These are phyloP conservation scores for Lolium perenne DNA, from an alignment of 176 grass and related monocot genomes.

Conservation along the genomic window DNA sequence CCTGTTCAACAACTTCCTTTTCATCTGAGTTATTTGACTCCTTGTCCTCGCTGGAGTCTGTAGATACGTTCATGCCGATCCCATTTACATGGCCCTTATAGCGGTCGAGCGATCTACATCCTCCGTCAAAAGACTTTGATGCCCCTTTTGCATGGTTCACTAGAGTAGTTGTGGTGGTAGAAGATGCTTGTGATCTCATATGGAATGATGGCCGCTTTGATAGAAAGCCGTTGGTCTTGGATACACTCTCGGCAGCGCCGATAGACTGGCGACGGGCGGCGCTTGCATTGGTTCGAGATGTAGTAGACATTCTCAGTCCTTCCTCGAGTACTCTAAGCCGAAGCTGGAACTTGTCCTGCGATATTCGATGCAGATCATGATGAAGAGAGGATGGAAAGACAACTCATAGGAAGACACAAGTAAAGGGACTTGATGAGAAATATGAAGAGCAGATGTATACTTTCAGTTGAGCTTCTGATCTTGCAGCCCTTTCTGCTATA, in stretches of 20 bases:
- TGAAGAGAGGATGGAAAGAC: slow-evolving; percentile 18
- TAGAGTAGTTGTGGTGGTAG: slow-evolving; percentile 68
- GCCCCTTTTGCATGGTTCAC: slow-evolving; percentile 95
- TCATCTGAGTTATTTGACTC: slow-evolving; percentile 65
- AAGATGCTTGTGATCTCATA: slow-evolving; percentile 75
- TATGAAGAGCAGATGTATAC: slow-evolving; percentile 36
- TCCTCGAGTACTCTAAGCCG: slow-evolving; percentile 94
- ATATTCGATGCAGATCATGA: slow-evolving; percentile 37
- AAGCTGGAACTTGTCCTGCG: slow-evolving; percentile 86
- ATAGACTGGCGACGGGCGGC: slow-evolving; percentile 62
- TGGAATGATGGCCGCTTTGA: slow-evolving; percentile 84
- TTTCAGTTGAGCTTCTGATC: slow-evolving; percentile 95
- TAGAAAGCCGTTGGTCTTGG: slow-evolving; percentile 80
- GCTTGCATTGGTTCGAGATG: slow-evolving; percentile 53
- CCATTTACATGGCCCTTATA: slow-evolving; percentile 72
- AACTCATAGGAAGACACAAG: slow-evolving; percentile 3
- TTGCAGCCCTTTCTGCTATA: slow-evolving; percentile 82
- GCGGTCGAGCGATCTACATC: slow-evolving; percentile 59
- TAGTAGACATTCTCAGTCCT: slow-evolving; percentile 89
- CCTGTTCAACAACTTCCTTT: slow-evolving; percentile 60
- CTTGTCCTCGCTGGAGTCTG: slow-evolving; percentile 67
- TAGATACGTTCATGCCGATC: slow-evolving; percentile 62
- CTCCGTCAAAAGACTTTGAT: slow-evolving; percentile 94
- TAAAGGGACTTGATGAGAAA: slow-evolving; percentile 12
- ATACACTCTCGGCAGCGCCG: slow-evolving; percentile 66